Evolutionary conservation across 768 basidiomycete genomes (phyloP), one percentile per base, ranked within the genome.

Genomic region (Gloeostereum incarnatum): DNA sequence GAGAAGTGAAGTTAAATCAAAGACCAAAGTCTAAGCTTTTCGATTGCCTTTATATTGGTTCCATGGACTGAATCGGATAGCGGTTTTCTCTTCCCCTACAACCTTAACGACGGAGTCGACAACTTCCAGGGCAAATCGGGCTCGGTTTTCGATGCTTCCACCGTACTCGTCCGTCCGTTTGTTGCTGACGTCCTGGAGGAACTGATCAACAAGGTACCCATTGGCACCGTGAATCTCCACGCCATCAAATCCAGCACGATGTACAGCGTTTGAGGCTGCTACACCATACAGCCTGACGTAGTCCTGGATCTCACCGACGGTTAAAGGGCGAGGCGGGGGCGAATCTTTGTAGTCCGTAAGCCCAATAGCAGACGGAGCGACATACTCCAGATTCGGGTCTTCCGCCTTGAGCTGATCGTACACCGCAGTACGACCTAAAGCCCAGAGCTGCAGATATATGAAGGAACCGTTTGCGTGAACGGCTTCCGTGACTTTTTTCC

Each of bases 231-330:
- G 69, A 31, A 73, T 49, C 62, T 69, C 68, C 39, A 72, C 44
- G 30, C 81, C 84, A 43, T 86, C 82, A 44, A 85, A 85, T 0
- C 78, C 81, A 19, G 81, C 80, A 16, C 49, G 46, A 32, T 62
- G 49, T 7, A 79, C 60, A 8, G 75, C 75, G 39, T 75, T 75
- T 19, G 58, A 58, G 3, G 81, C 78, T 1, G 74, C 77, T 10
- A 62, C 56, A 4, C 62, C 71, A 46, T 70, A 82, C 8, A 69
- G 54, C n/a, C 57, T 23, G 16, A 71, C 52, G 40, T 72, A 71
- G 39, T 76, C 69, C 29, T 58, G 48, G 35, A 80, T 71, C 33
- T 78, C 78, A 0, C 49, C 52, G 0, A 51, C 54, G 0, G 68
- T 72, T 5, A 53, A 36, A n/a, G 51, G 26, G 4, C 52, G 45